These are phyloP conservation scores for Cydonia oblonga DNA, from an alignment of 331 rosid species.

Conservation along the genomic window DNA sequence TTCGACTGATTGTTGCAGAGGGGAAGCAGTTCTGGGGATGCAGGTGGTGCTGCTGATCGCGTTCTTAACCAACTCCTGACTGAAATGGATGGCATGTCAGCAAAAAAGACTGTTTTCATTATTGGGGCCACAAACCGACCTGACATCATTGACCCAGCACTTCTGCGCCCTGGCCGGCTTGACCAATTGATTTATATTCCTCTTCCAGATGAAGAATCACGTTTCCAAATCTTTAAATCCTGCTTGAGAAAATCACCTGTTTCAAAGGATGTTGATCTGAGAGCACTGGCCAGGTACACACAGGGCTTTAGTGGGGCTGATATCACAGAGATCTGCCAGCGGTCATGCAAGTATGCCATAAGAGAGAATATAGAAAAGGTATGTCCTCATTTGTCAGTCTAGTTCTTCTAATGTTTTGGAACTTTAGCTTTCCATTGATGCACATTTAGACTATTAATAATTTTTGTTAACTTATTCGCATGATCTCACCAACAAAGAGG, in stretches of 20 bases:
- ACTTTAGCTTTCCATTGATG: background rate
- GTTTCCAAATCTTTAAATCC: constrained; percentile 51
- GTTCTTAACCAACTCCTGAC: constrained; percentile 64
- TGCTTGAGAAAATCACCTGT: constrained; percentile 70
- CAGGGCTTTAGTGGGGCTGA: constrained; percentile 77
- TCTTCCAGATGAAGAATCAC: constrained; percentile 75
- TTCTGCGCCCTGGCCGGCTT: constrained; percentile 65
- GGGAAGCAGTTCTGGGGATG: constrained; percentile 61
- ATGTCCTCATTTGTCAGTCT: background rate
- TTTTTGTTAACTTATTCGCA: background rate
- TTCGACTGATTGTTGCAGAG: constrained; percentile 28
- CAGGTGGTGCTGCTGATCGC: constrained; percentile 70
- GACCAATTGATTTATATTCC: constrained; percentile 70
- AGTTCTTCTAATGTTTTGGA: background rate
- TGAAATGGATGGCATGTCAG: constrained; percentile 71
- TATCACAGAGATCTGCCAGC: constrained; percentile 60
- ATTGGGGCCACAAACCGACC: constrained; percentile 71
- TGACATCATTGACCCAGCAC: constrained; percentile 67
- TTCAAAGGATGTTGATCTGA: constrained; percentile 54
- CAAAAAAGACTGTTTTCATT: constrained; percentile 60
- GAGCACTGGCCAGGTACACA: constrained; percentile 48
- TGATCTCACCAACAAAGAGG: background rate
- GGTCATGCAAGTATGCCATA: constrained; percentile 68
- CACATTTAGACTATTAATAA: background rate
- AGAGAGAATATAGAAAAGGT: constrained; percentile 76